phyloP scores from a whole-genome alignment of 2,329 filamentous ascomycete genomes.

The Trichophyton equinum region DNA sequence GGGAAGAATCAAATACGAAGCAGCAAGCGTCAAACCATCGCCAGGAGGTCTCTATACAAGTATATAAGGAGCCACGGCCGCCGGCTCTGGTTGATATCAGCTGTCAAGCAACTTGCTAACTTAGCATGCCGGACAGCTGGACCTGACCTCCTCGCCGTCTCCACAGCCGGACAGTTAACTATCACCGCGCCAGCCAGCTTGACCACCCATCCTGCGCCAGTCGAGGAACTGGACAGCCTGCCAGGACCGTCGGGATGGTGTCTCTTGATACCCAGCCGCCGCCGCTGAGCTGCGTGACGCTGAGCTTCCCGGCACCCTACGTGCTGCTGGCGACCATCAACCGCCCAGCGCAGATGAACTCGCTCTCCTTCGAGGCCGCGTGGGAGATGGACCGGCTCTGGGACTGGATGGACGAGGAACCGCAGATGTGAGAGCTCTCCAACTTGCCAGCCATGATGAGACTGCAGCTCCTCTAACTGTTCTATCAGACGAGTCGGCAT shows the following conservation, averaged over 20 bases:
- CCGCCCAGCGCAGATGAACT: constrained; percentile 29
- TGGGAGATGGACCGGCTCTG: constrained; percentile 29
- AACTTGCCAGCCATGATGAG: too few species aligned
- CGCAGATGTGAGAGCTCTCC: constrained; percentile 19
- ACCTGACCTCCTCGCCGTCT: background rate
- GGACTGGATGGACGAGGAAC: constrained; percentile 32
- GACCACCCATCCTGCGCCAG: too few species aligned
- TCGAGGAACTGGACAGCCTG: too few species aligned
- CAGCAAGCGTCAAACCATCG: background rate
- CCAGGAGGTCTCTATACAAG: background rate
- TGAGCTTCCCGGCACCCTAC: constrained; percentile 29
- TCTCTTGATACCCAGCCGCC: constrained; percentile 9
- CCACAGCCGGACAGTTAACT: too few species aligned
- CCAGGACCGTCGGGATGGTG: constrained; percentile 2
- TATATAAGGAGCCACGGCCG: background rate
- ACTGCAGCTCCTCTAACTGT: constrained; percentile 24
- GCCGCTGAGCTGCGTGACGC: constrained; percentile 8
- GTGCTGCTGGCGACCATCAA: constrained; percentile 36
- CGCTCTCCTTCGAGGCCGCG: constrained; percentile 26
- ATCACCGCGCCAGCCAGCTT: too few species aligned
- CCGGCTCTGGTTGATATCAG: background rate
- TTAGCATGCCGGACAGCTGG: background rate
- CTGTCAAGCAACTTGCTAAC: too few species aligned
- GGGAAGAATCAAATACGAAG: background rate
- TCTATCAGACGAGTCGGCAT: constrained; percentile 33